Evolutionary conservation across 805 yeast genomes (phyloP), one percentile per base, ranked within the genome.

Genomic region (Ogataea neopini): DNA sequence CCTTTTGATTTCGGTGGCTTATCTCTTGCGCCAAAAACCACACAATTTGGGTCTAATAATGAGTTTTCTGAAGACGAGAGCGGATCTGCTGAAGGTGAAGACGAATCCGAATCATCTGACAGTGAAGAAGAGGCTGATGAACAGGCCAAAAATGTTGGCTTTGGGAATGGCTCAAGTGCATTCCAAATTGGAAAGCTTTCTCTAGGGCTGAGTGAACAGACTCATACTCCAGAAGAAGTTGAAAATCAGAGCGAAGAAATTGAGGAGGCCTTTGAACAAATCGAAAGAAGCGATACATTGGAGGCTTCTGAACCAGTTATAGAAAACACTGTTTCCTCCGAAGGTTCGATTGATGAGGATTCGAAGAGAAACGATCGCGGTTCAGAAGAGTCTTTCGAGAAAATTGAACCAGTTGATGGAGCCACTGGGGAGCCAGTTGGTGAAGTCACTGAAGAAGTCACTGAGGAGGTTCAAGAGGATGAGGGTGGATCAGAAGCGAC

Each of bases 101-200:
- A 42, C 30, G 17, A 30, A 18, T 3, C n/a, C 26, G 22, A 48
- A 42, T 18, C 37, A 6, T 5, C 22, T n/a, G 34, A 30, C 5
- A 30, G 17, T 14, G 40, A 37, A 13, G 30, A 37, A 14, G 42
- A 39, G 22, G 32, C 38, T 42, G 45, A 41, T 40, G 30, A 11
- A 26, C 45, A 44, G 35, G 45, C 44, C 14, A 22, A 51, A 4
- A 59, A 42, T 4, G 54, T 45, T 6, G 60, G 56, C 2, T 61
- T 54, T 19, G 56, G 52, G 22, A 52, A 30, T 43, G 33, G 14
- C 2, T 18, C 22, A n/a, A 9, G 10, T 28, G 30, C 5, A 8
- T 28, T 28, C 10, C 30, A 13, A 28, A n/a, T 28, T 28, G 30
- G 30, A 4, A 28, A 22, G 25, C 25, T 22, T 22, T 22, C 25